These are phyloP conservation scores for Colletotrichum sublineola DNA, from an alignment of 2,329 filamentous ascomycete species.

Conservation along the genomic window DNA sequence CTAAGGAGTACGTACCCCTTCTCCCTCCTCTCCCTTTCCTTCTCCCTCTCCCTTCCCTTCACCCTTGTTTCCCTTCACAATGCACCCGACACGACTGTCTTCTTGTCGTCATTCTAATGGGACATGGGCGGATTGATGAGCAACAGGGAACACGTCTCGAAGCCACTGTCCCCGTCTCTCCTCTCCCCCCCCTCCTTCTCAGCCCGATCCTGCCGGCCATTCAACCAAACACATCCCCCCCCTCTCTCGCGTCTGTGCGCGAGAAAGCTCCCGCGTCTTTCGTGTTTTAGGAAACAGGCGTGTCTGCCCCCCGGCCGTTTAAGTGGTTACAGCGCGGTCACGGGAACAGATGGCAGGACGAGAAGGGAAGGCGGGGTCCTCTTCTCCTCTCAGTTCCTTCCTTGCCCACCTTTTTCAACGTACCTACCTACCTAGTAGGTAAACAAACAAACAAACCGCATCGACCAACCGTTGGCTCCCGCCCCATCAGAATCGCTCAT, in stretches of 20 bases:
- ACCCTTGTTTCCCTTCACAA: not conserved
- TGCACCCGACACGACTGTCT: not conserved
- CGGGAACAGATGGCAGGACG: slow-evolving; percentile 30
- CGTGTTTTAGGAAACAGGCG: slow-evolving; percentile 24
- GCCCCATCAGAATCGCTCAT: slow-evolving; percentile 12
- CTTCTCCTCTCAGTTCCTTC: not conserved
- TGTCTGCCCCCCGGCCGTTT: slow-evolving; percentile 16
- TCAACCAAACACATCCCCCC: slow-evolving; percentile 1
- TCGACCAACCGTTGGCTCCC: slow-evolving; percentile 5
- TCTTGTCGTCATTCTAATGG: slow-evolving; percentile 4
- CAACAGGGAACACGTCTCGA: slow-evolving; percentile 23
- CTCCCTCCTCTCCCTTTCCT: not conserved
- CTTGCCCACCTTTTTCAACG: not conserved
- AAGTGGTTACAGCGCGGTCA: slow-evolving; percentile 41
- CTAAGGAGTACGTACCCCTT: not conserved
- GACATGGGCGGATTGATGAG: slow-evolving; percentile 10
- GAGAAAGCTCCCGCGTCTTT: slow-evolving; percentile 15
- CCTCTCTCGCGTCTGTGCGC: slow-evolving; percentile 7
- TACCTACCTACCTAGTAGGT: not conserved
- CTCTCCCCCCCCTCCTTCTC: not conserved
- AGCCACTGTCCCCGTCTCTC: not conserved
- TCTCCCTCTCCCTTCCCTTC: not conserved
- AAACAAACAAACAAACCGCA: slow-evolving; percentile 34
- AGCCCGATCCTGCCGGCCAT: not conserved
- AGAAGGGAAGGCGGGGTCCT: slow-evolving; percentile 37